phyloP scores from a whole-genome alignment of 1,139 yeast genomes.

The Meyerozyma sp. region DNA sequence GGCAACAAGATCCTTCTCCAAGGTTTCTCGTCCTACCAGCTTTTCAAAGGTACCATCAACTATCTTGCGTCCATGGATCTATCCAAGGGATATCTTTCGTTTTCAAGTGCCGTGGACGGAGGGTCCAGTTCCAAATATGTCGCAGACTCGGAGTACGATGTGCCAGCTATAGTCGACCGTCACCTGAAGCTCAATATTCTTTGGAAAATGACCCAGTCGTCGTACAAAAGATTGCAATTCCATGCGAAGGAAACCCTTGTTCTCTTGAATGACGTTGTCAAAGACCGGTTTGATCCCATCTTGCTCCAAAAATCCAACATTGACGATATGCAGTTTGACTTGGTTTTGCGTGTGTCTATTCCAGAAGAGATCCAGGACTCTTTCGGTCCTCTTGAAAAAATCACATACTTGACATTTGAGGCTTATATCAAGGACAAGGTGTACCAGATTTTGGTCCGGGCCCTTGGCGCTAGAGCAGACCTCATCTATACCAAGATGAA shows the following conservation, averaged over 20 bases:
- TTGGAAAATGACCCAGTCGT: slow-evolving; percentile 73
- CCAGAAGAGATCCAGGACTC: slow-evolving; percentile 35
- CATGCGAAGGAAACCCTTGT: slow-evolving; percentile 67
- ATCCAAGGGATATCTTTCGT: slow-evolving; percentile 59
- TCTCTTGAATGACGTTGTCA: slow-evolving; percentile 70
- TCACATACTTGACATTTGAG: slow-evolving; percentile 66
- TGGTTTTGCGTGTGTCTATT: slow-evolving; percentile 46
- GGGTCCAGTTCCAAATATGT: slow-evolving; percentile 43
- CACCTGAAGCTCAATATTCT: slow-evolving; percentile 69
- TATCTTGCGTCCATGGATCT: slow-evolving; percentile 78
- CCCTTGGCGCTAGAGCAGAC: slow-evolving; percentile 62
- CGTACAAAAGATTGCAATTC: slow-evolving; percentile 56
- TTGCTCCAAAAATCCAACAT: slow-evolving; percentile 60
- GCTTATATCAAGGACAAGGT: slow-evolving; percentile 59
- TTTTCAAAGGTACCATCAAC: slow-evolving; percentile 81
- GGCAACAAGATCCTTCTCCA: slow-evolving; percentile 73
- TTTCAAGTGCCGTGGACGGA: slow-evolving; percentile 55
- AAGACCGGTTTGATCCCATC: slow-evolving; percentile 82
- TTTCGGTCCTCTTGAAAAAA: slow-evolving; percentile 70
- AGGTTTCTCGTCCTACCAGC: slow-evolving; percentile 89
- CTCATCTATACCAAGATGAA: slow-evolving; percentile 37
- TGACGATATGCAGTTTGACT: slow-evolving; percentile 62
- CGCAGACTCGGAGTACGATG: slow-evolving; percentile 54
- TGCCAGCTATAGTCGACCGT: slow-evolving; percentile 75
- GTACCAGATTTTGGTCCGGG: slow-evolving; percentile 52